phyloP scores from a whole-genome alignment of 441 rosid species.

The Capsella rubella region DNA sequence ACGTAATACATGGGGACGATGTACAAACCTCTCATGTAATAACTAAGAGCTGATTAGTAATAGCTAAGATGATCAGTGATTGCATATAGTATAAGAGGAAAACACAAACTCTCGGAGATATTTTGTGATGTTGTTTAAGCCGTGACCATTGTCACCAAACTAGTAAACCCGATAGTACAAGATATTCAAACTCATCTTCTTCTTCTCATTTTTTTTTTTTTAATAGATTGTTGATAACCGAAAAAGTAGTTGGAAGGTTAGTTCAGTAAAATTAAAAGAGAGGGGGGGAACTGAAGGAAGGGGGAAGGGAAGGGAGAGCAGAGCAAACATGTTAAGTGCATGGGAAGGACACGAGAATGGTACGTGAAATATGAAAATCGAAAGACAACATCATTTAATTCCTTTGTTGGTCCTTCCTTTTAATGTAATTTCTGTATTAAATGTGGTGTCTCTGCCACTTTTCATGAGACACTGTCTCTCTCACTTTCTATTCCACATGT shows the following conservation, averaged over 20 bases:
- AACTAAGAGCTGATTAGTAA: not conserved
- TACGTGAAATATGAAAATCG: constrained; percentile 42
- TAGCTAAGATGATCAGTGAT: not conserved
- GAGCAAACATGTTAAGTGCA: constrained; percentile 47
- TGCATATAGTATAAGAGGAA: not conserved
- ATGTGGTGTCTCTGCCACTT: constrained; percentile 41
- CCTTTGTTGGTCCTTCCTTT: constrained; percentile 34
- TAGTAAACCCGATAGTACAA: constrained; percentile 23
- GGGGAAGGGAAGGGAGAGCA: constrained; percentile 8
- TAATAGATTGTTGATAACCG: constrained; percentile 17
- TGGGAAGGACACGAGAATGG: constrained; percentile 44
- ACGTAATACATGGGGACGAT: no score
- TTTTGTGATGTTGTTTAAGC: constrained; percentile 19
- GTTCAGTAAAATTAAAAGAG: constrained; percentile 32
- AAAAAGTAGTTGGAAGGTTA: constrained; percentile 44
- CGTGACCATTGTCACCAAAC: constrained; percentile 13
- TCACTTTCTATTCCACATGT: constrained; percentile 41
- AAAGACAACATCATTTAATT: constrained; percentile 45
- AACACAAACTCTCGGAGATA: not conserved
- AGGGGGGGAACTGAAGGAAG: not conserved
- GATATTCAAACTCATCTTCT: not conserved
- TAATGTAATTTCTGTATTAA: constrained; percentile 34
- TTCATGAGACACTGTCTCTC: constrained; percentile 40
- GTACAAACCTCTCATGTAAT: not conserved
- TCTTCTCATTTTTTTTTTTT: not conserved